Percentiles rank a stretch among this genome's conserved stretches.
These are phyloP conservation scores for Stephanodiscus minutulus DNA, from an alignment of 108 stramenopile genomes.

Conservation along the genomic window DNA sequence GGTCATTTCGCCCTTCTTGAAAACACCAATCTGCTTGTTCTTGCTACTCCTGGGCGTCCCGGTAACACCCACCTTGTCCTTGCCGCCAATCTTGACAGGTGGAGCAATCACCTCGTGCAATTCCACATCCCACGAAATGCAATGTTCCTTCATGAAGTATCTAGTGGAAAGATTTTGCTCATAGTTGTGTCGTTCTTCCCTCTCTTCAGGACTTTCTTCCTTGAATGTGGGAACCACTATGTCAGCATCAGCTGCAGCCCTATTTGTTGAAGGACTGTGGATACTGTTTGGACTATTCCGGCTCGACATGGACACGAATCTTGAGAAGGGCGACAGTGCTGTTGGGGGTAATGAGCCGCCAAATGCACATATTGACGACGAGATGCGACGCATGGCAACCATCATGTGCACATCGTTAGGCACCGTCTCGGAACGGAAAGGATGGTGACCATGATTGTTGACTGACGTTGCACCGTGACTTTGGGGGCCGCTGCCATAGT, in stretches of 20 bases:
- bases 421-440: neutral
- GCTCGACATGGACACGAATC: neutral
- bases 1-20: neutral
- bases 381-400: constrained; percentile 38
- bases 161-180: constrained; percentile 24
- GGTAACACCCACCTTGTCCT: constrained; percentile 1
- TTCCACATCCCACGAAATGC: constrained; percentile 49
- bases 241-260: neutral
- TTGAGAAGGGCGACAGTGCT: constrained; percentile 12
- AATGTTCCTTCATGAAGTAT: constrained; percentile 44
- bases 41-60: neutral
- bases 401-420: constrained; percentile 19
- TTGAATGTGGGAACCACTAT: neutral
- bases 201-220: constrained; percentile 9
- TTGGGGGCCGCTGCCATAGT: neutral
- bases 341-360: constrained; percentile 33
- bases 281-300: neutral
- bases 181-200: constrained; percentile 28
- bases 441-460: neutral
- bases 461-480: constrained; percentile 1
- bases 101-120: constrained; percentile 31
- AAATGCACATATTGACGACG: constrained; percentile 42
- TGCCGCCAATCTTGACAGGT: neutral
- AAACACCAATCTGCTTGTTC: neutral
- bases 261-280: neutral